Percentiles rank a stretch among this genome's conserved stretches.
Conservation (phyloP, 177 flowering plant species). For the Telopea speciosissima region DNA sequence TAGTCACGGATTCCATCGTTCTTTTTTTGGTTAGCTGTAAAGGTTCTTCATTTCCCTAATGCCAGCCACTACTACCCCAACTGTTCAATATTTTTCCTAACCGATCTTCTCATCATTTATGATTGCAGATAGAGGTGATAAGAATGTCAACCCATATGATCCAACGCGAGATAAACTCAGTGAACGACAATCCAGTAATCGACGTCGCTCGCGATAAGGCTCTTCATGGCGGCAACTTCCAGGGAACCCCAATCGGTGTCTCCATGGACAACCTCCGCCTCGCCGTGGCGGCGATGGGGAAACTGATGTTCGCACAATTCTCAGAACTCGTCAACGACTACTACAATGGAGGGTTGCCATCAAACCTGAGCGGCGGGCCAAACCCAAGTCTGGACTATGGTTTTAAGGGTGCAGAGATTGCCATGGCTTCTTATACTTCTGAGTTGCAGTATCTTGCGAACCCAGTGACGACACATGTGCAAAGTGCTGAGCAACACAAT, state of each 20-base stretch:
- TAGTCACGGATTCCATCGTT: no score
- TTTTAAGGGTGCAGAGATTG: constrained; percentile 26
- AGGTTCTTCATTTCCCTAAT: no score
- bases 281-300: constrained; percentile 25
- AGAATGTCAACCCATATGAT: constrained; percentile 19
- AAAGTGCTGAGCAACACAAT: constrained; percentile 28
- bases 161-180: constrained; percentile 26
- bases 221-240: constrained; percentile 27
- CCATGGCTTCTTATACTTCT: constrained; percentile 27
- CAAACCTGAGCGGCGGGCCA: constrained; percentile 22
- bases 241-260: constrained; percentile 27
- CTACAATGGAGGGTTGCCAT: constrained; percentile 26
- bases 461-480: constrained; percentile 26
- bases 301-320: constrained; percentile 28
- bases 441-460: constrained; percentile 24
- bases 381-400: constrained; percentile 26
- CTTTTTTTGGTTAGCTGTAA: no score
- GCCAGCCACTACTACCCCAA: no score
- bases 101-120: not conserved
- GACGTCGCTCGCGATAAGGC: constrained; percentile 27
- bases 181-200: constrained; percentile 26
- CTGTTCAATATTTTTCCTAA: no score
- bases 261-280: constrained; percentile 26
- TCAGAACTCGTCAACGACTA: constrained; percentile 26
- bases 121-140: constrained; percentile 21